phyloP scores from a whole-genome alignment of 1,139 yeast species.

The Geotrichum siamense region DNA sequence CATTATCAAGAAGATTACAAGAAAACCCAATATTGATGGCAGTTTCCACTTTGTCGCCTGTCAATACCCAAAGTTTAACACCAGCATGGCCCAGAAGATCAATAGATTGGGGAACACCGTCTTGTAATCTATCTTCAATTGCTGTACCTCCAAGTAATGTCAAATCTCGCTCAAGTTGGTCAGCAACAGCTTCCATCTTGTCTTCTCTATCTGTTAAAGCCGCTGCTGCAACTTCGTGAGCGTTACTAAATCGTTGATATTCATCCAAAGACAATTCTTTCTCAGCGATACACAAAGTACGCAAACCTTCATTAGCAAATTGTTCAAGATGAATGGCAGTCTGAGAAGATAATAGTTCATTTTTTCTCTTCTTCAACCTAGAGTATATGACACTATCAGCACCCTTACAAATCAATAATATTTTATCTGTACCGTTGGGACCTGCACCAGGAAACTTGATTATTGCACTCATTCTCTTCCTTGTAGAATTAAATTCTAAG shows the following conservation, averaged over 20 bases:
- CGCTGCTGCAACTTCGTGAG: slow-evolving; percentile 63
- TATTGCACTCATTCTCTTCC: slow-evolving; percentile 96
- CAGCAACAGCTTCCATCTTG: slow-evolving; percentile 64
- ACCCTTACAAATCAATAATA: slow-evolving; percentile 88
- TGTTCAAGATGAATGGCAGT: slow-evolving; percentile 82
- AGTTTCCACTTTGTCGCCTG: slow-evolving; percentile 95
- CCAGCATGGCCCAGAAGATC: slow-evolving; percentile 78
- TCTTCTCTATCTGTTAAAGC: slow-evolving; percentile 73
- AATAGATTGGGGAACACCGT: slow-evolving; percentile 90
- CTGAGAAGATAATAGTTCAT: slow-evolving; percentile 12
- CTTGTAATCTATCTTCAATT: slow-evolving; percentile 88
- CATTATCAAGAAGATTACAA: slow-evolving; percentile 76
- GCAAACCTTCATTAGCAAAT: slow-evolving; percentile 88
- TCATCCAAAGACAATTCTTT: slow-evolving; percentile 55
- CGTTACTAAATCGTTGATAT: slow-evolving; percentile 59
- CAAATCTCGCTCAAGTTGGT: slow-evolving; percentile 66
- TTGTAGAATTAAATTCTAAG: slow-evolving; percentile 93
- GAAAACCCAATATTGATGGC: slow-evolving; percentile 96
- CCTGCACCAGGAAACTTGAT: slow-evolving; percentile 61
- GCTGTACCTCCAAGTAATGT: slow-evolving; percentile 87
- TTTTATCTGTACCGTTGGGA: slow-evolving; percentile 57
- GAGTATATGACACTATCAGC: slow-evolving; percentile 95
- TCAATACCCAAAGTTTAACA: slow-evolving; percentile 88
- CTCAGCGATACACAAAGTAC: slow-evolving; percentile 89
- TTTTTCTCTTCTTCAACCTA: slow-evolving; percentile 40